Conservation (phyloP, 208 protist genomes). For the Phytomonas sp. region DNA sequence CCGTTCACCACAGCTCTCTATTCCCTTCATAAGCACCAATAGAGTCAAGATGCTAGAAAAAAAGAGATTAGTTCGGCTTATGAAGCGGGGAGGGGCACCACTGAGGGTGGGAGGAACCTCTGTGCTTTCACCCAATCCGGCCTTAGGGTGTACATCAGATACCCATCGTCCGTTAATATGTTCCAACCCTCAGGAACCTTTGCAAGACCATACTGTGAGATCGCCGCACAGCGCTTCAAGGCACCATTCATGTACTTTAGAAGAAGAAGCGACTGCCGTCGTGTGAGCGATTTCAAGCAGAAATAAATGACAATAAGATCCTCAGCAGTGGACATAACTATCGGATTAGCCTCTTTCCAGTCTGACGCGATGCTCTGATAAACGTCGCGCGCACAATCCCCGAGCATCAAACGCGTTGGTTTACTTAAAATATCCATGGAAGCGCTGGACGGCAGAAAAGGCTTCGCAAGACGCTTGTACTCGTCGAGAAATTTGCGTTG, state of each 20-base stretch:
- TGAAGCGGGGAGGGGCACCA: conserved; percentile 19
- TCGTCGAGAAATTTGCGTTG: conserved; percentile 67
- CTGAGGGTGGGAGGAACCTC: conserved; percentile 49
- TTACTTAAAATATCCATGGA: conserved; percentile 20
- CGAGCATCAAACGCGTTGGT: conserved; percentile 72
- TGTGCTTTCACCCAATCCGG: conserved; percentile 78
- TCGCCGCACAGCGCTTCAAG: conserved; percentile 44
- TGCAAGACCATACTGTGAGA: conserved; percentile 53
- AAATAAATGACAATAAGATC: conserved; percentile 88
- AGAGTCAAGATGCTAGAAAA: background rate
- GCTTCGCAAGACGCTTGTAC: conserved; percentile 46
- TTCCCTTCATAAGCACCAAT: background rate
- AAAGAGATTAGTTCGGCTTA: background rate
- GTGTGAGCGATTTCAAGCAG: conserved; percentile 28
- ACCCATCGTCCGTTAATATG: conserved; percentile 70
- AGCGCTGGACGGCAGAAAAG: conserved; percentile 47
- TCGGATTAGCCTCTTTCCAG: conserved; percentile 62
- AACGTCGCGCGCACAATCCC: conserved; percentile 66
- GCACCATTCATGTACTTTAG: conserved; percentile 78
- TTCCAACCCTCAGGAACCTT: conserved; percentile 83
- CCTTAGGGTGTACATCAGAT: conserved; percentile 82
- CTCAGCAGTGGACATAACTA: conserved; percentile 80
- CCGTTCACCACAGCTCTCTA: background rate
- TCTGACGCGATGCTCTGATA: conserved; percentile 57
- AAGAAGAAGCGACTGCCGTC: conserved; percentile 30